Base-by-base conservation (phyloP, 2,329 filamentous ascomycete species). In the Allantophomopsis lycopodina region DNA sequence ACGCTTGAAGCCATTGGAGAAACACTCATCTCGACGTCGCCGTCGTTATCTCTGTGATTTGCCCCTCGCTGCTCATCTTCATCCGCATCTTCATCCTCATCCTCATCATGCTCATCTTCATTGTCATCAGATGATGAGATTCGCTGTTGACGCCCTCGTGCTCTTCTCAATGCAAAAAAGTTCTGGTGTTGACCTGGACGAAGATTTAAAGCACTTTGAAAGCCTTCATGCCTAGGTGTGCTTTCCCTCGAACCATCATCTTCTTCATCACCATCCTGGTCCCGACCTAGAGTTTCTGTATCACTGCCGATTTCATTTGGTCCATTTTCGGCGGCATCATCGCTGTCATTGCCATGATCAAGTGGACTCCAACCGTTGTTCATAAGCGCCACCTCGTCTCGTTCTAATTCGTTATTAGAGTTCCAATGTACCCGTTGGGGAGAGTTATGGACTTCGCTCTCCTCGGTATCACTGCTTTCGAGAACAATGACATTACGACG, bases 1-100 rank as follows among this genome's bases (percentile, higher is more conserved):
- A 10, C 23, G 23, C 44, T 42, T 17, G 46, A 45, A 33, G 37
- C 36, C 37, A 38, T 36, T 10, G 53, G 47, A 1, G 52, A 53
- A 4, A 44, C 44, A 37, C 47, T 55, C 56, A 59, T 59, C 37
- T 58, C 54, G 23, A 56, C 54, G 37, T 59, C 56, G 12, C 56
- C 55, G 40, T 59, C 56, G 8, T 42, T 35, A 40, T 59, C 56
- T 36, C 40, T 53, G 47, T 12, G 51, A 50, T 40, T 52, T 48
- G 32, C 49, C 54, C 20, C 8, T 8, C 23, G 23, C 7, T 28
- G 23, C 11, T 53, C 46, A 16, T 48, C 46, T 12, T 51, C 38
- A 11, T 41, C 20, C 15, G 42, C 48, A 32, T 45, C 44, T 13
- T 42, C 42, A 10, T 38, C 40, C 23, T 46, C 33, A 18, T 43